These are phyloP conservation scores for Nakaseomyces uthaithaninus DNA, from an alignment of 1,139 yeast species.

Conservation along the genomic window DNA sequence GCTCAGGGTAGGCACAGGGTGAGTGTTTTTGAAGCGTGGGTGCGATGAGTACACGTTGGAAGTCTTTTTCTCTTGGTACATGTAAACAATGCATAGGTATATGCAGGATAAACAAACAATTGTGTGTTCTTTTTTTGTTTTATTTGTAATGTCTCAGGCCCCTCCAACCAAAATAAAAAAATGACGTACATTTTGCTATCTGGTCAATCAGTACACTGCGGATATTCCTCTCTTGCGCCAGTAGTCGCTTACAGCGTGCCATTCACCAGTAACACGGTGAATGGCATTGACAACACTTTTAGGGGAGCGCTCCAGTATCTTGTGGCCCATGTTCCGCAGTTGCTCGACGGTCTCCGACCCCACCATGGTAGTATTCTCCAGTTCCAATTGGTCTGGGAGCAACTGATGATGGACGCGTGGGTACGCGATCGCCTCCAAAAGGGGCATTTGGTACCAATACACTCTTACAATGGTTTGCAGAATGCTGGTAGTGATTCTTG, in stretches of 20 bases:
- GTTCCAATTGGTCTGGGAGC: slow-evolving; percentile 57
- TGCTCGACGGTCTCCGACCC: slow-evolving; percentile 32
- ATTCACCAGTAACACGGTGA: slow-evolving; percentile 34
- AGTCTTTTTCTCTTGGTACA: neutral
- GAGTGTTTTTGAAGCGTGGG: no score
- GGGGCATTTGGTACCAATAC: slow-evolving; percentile 46
- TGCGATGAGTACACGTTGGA: neutral
- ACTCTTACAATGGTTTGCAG: slow-evolving; percentile 69
- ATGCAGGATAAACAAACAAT: neutral
- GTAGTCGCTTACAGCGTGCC: slow-evolving; percentile 49
- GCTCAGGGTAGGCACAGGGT: no score
- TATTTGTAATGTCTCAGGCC: no score
- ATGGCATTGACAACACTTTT: slow-evolving; percentile 46
- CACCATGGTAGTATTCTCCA: slow-evolving; percentile 44
- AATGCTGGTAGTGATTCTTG: slow-evolving; percentile 77
- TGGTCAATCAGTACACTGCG: slow-evolving; percentile 14
- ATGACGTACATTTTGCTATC: no score
- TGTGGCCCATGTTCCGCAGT: slow-evolving; percentile 38
- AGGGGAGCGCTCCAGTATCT: slow-evolving; percentile 32
- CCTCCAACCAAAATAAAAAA: neutral
- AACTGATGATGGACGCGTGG: slow-evolving; percentile 89
- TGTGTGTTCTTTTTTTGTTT: neutral
- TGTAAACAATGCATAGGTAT: neutral
- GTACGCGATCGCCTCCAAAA: slow-evolving; percentile 62
- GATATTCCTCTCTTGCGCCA: slow-evolving; percentile 47